Evolutionary conservation across 345 rosid genomes (phyloP).

Genomic region (Nasturtium officinale): DNA sequence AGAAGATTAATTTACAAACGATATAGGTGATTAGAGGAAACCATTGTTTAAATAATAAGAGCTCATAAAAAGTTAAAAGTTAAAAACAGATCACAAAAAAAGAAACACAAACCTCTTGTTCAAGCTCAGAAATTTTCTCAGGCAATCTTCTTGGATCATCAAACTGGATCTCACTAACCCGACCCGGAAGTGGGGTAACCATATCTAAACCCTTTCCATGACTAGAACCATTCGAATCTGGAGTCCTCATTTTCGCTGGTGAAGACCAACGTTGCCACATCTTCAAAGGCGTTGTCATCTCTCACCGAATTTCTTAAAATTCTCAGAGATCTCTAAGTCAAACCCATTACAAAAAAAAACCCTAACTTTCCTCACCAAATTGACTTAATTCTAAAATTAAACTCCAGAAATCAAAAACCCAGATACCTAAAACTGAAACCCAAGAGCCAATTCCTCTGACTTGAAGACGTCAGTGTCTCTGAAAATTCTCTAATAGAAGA

Average conservation of each 20-base stretch:
- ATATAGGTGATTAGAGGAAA: background rate
- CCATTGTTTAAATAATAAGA: background rate
- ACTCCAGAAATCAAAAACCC: slow-evolving; percentile 28
- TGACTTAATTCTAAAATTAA: slow-evolving; percentile 16
- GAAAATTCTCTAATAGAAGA: slow-evolving; percentile 43
- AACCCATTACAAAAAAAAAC: slow-evolving; percentile 26
- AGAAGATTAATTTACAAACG: background rate
- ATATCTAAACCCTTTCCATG: slow-evolving; percentile 46
- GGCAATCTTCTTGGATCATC: slow-evolving; percentile 47
- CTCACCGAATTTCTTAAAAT: slow-evolving; percentile 27
- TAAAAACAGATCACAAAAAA: background rate
- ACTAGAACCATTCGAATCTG: slow-evolving; percentile 36
- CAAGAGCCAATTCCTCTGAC: slow-evolving; percentile 6
- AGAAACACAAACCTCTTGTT: slow-evolving; percentile 64
- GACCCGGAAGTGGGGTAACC: slow-evolving; percentile 50
- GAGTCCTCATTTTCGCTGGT: slow-evolving; percentile 46
- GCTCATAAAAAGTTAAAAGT: slow-evolving; percentile 1
- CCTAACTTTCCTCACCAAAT: slow-evolving; percentile 35
- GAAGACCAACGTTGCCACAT: slow-evolving; percentile 77
- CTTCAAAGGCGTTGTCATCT: slow-evolving; percentile 84
- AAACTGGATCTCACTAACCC: slow-evolving; percentile 41
- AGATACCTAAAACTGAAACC: slow-evolving; percentile 5
- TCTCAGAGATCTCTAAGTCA: slow-evolving; percentile 41
- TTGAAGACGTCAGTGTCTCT: slow-evolving; percentile 21
- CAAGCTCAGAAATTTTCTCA: slow-evolving; percentile 64